Evolutionary conservation across 176 grass and related monocot species (phyloP), one percentile per base, ranked within the genome.

Genomic region (Poa annua): DNA sequence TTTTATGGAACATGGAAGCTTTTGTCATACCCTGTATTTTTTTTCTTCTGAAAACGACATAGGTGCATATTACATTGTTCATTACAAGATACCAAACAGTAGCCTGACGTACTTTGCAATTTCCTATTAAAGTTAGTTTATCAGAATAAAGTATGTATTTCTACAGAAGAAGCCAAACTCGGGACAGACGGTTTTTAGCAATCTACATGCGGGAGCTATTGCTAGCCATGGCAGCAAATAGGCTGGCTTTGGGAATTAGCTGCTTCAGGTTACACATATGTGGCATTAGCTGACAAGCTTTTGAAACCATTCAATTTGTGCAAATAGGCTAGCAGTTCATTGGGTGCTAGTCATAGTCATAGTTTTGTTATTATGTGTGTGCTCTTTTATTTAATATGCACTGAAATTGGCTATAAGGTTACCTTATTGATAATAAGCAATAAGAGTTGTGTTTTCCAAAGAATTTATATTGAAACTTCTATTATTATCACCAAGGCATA

Each of bases 191-290:
- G 34, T 39, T 39, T 67, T 67, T 16, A 68, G 33, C 39, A 68
- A 39, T n/a, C 17, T 39, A 68, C 7, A 1, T n/a, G 20, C 65
- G n/a, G 17, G 33, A 38, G 33, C 33, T 66, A 66, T 66, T 66
- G 63, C 68, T 71, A 71, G 41, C 41, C 21, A 71, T 16, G 41
- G 42, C 42, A 41, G 38, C 42, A 44, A 44, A 44, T 74, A 74
- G 45, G 24, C 24, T 74, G 8, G 22, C 71, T 50, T 73, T 7
- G 44, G 14, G 70, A 26, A 45, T 71, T 45, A 26, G 21, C 68
- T 71, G 68, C 41, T 47, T 71, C 68, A 48, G 60, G 68, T 71
- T 71, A 71, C 67, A 71, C 67, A 71, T 24, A 41, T 8, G 67
- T 71, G 67, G n/a, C 15, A 35, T 36, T 67, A 67, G 20, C 66